A percentile compares a stretch with the other conserved stretches of the same genome.
phyloP scores from a whole-genome alignment of 2,329 filamentous ascomycete species.

The Pseudocercospora cruenta region DNA sequence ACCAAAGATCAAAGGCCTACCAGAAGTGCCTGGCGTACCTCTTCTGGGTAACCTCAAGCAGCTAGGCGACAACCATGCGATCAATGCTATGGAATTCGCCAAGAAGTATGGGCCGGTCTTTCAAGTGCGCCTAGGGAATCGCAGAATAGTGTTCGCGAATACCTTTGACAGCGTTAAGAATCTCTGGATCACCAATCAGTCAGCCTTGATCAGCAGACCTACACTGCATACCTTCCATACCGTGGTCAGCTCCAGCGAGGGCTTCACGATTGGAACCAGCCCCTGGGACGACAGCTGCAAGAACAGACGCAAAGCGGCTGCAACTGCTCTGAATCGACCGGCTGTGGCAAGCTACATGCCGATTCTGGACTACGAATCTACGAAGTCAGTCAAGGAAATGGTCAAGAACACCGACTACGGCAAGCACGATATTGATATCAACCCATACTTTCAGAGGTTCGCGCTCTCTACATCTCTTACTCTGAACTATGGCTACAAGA shows the following conservation, averaged over 20 bases:
- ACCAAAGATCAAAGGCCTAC: constrained; percentile 53
- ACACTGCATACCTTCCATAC: constrained; percentile 81
- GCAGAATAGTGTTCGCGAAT: constrained; percentile 77
- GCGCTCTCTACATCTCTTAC: constrained; percentile 78
- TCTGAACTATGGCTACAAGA: constrained; percentile 77
- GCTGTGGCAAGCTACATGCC: constrained; percentile 80
- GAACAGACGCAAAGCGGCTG: constrained; percentile 73
- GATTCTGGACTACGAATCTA: constrained; percentile 77
- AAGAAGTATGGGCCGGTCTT: constrained; percentile 56
- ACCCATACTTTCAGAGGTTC: constrained; percentile 73
- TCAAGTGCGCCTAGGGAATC: constrained; percentile 64
- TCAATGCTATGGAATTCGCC: constrained; percentile 50
- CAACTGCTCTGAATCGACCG: constrained; percentile 75
- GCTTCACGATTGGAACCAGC: constrained; percentile 81
- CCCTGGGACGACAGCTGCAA: constrained; percentile 85
- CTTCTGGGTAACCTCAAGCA: constrained; percentile 53
- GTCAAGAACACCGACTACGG: constrained; percentile 67
- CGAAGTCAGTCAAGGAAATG: constrained; percentile 72
- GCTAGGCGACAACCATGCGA: constrained; percentile 51
- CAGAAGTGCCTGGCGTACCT: constrained; percentile 52
- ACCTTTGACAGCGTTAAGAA: constrained; percentile 73
- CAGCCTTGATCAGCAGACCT: constrained; percentile 74
- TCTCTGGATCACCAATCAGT: constrained; percentile 79
- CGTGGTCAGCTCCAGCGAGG: constrained; percentile 74
- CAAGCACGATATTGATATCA: constrained; percentile 67